These are phyloP conservation scores for Chrysosporium keratinophilum DNA, from an alignment of 2,329 filamentous ascomycete genomes.

Conservation along the genomic window DNA sequence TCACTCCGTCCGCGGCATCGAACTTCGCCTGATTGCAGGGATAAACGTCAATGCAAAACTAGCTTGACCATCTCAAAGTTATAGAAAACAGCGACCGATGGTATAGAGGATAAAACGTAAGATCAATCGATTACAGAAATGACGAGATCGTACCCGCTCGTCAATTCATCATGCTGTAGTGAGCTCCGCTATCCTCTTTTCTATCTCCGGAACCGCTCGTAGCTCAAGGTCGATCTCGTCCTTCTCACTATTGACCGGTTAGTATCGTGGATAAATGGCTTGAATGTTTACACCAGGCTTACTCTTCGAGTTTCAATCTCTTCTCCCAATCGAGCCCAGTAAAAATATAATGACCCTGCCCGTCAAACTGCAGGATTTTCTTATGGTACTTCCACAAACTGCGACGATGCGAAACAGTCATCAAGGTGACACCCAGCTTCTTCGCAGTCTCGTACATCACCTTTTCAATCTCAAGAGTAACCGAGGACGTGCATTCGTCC, in stretches of 20 bases:
- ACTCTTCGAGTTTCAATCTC: conserved; percentile 76
- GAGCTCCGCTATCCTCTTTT: conserved; percentile 74
- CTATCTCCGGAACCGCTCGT: conserved; percentile 74
- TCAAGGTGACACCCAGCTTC: conserved; percentile 78
- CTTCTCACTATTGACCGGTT: conserved; percentile 52
- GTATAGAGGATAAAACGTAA: background rate
- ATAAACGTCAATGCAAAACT: too few species aligned
- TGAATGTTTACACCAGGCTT: conserved; percentile 23
- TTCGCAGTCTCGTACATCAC: conserved; percentile 98
- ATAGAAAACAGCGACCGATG: too few species aligned
- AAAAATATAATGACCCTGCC: conserved; percentile 84
- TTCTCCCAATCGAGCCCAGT: conserved; percentile 79
- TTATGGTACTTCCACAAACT: conserved; percentile 96
- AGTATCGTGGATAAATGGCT: background rate
- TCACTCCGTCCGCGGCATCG: too few species aligned
- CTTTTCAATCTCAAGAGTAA: conserved; percentile 90
- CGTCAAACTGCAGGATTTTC: conserved; percentile 92
- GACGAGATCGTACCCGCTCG: too few species aligned
- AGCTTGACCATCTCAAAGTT: too few species aligned
- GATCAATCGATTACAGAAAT: background rate
- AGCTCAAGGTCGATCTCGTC: conserved; percentile 84
- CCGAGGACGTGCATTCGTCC: conserved; percentile 89
- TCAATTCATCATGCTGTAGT: conserved; percentile 34
- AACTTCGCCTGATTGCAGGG: too few species aligned
- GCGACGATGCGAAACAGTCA: conserved; percentile 87